Conservation (phyloP, 179 eudicot species). For the Spergularia azorica region DNA sequence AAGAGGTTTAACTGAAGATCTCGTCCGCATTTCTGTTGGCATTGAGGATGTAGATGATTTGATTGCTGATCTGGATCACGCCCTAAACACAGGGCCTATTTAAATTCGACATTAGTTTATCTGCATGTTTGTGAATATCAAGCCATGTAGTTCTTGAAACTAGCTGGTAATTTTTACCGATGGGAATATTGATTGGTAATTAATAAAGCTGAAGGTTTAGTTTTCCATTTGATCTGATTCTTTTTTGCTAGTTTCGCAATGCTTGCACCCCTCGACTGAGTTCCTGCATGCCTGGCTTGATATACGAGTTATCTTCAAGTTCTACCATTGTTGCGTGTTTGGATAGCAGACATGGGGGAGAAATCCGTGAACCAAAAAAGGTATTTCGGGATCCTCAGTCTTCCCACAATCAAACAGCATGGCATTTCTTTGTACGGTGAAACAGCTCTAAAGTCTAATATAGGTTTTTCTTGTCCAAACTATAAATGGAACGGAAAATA, state of each 20-base stretch:
- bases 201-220: neutral
- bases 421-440: too few relatives aligned
- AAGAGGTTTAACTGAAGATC: conserved; percentile 90
- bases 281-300: too few relatives aligned
- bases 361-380: too few relatives aligned
- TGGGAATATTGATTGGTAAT: neutral
- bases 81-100: conserved; percentile 70
- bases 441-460: too few relatives aligned
- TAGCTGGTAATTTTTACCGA: neutral
- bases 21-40: conserved; percentile 89
- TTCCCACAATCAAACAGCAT: too few relatives aligned
- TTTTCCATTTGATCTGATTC: neutral
- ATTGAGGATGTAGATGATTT: conserved; percentile 88
- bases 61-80: conserved; percentile 79
- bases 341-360: too few relatives aligned
- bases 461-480: too few relatives aligned
- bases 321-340: too few relatives aligned
- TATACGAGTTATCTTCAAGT: too few relatives aligned
- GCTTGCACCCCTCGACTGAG: too few relatives aligned
- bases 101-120: neutral
- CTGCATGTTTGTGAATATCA: conserved; percentile 13
- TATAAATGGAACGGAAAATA: too few relatives aligned
- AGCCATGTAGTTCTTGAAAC: neutral
- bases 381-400: too few relatives aligned
- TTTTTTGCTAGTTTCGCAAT: neutral